Percentiles rank a stretch among this genome's conserved stretches.
phyloP scores from a whole-genome alignment of 1,284 basidiomycete genomes.

The Phellopilus nigrolimitatus region DNA sequence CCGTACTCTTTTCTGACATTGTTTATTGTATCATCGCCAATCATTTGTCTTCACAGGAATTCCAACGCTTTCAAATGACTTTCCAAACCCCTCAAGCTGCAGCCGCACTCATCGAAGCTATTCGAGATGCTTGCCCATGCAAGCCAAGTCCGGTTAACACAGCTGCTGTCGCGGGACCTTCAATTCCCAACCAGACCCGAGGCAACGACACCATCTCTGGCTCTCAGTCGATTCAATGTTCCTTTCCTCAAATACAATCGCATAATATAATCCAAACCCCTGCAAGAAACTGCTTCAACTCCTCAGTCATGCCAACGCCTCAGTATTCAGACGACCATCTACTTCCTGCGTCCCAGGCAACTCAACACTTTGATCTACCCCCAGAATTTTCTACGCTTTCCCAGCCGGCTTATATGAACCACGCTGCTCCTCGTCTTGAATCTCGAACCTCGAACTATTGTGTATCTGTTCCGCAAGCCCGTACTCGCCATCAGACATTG shows the following conservation, averaged over 20 bases:
- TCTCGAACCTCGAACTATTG: neutral
- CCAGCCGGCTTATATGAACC: conserved; percentile 1
- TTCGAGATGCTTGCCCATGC: conserved; percentile 67
- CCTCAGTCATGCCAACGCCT: neutral
- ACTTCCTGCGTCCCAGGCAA: conserved; percentile 2
- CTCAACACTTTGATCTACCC: neutral
- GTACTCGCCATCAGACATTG: neutral
- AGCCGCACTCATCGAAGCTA: conserved; percentile 52
- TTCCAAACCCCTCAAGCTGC: conserved; percentile 48
- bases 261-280: conserved; percentile 1
- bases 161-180: conserved; percentile 18
- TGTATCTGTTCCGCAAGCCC: neutral
- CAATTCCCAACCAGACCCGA: neutral
- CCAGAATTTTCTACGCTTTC: conserved; percentile 5
- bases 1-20: conserved; percentile 32
- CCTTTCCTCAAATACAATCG: neutral
- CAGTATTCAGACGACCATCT: conserved; percentile 7
- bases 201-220: neutral
- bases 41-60: conserved; percentile 37
- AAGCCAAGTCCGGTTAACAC: conserved; percentile 39
- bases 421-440: neutral
- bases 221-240: neutral
- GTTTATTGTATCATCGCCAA: conserved; percentile 2
- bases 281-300: neutral
- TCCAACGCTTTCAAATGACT: conserved; percentile 70